Evolutionary conservation across 2,329 filamentous ascomycete genomes (phyloP), one percentile per base, ranked within the genome.

Genomic region (Xylariaceae sp.): DNA sequence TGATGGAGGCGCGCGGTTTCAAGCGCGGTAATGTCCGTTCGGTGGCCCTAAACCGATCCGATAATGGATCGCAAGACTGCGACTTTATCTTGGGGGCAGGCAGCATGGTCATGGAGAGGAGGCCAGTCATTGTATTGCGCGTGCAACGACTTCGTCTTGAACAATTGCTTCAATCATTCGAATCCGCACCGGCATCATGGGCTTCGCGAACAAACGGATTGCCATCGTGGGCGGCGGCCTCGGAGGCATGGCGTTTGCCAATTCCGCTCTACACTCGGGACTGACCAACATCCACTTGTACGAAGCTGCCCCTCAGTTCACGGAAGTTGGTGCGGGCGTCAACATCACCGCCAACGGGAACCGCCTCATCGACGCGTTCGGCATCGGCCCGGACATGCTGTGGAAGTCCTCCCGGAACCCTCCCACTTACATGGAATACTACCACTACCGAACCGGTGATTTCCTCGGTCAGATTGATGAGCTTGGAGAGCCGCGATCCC

Each of bases 201-300:
- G 31, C 33, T 24, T 39, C 13, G 19, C 29, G 11, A 26, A 39
- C n/a, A 39, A 24, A 15, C 38, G 38, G 4, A 39, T 39, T 29
- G 37, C 42, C 29, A 29, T 39, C 19, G 31, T 39, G 3, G 38
- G 38, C 37, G 37, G 37, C n/a, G 37, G 37, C 37, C 17, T 39
- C 7, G 37, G 37, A 17, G 64, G 64, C 24, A 55, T 67, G 48
- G 53, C 61, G 4, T 59, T 63, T 38, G 49, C 65, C 36, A 64
- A 62, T 34, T 61, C 61, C 30, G 62, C 62, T 15, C 52, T 65
- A 2, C 55, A 65, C 28, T 47, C 53, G 40, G 57, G 56, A 4
- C 49, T 60, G 18, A 24, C 37, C 16, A 41, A 43, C 28, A 19
- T 50, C 17, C 39, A 40, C 17, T n/a, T 50, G 1, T 50, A 48